A percentile compares a stretch with the other conserved stretches of the same genome.
Evolutionary conservation across 352 stramenopile genomes (phyloP).

Genomic region (Phytophthora niederhauseri): DNA sequence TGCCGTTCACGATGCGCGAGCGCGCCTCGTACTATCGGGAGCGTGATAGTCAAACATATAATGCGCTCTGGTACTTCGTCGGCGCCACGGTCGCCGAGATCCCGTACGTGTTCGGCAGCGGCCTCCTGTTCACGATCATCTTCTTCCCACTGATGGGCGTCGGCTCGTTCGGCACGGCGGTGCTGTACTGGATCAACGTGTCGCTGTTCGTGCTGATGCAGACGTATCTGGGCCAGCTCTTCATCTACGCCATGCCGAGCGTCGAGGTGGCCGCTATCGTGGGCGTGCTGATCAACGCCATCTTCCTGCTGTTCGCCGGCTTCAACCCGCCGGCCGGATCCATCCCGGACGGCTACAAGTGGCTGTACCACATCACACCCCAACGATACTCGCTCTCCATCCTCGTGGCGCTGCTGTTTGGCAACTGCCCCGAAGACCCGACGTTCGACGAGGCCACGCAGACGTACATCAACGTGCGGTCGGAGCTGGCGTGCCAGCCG

Average conservation of each 20-base stretch:
- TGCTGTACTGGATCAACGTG: slow-evolving; percentile 50
- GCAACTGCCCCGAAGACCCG: slow-evolving; percentile 33
- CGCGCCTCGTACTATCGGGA: slow-evolving; percentile 74
- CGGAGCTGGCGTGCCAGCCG: slow-evolving; percentile 42
- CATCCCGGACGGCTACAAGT: slow-evolving; percentile 53
- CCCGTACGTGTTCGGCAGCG: slow-evolving; percentile 44
- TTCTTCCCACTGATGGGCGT: slow-evolving; percentile 53
- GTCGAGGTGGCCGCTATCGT: slow-evolving; percentile 45
- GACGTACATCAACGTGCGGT: slow-evolving; percentile 25
- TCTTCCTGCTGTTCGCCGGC: slow-evolving; percentile 70
- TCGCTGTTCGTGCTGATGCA: slow-evolving; percentile 44
- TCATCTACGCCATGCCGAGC: slow-evolving; percentile 39
- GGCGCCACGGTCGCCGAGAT: slow-evolving; percentile 78
- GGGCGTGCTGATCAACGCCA: slow-evolving; percentile 45
- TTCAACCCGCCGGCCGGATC: slow-evolving; percentile 53
- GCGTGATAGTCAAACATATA: slow-evolving; percentile 80
- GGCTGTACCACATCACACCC: slow-evolving; percentile 51
- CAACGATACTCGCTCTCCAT: slow-evolving; percentile 38
- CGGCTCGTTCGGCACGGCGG: slow-evolving; percentile 24
- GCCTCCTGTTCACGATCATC: slow-evolving; percentile 42
- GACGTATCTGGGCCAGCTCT: slow-evolving; percentile 44
- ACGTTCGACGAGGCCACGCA: slow-evolving; percentile 29
- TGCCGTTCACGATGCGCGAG: slow-evolving; percentile 76
- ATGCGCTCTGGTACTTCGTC: slow-evolving; percentile 62
- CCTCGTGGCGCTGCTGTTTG: slow-evolving; percentile 33